Evolutionary conservation across 129 eudicot genomes (phyloP).

Genomic region (Flaveria linearis): DNA sequence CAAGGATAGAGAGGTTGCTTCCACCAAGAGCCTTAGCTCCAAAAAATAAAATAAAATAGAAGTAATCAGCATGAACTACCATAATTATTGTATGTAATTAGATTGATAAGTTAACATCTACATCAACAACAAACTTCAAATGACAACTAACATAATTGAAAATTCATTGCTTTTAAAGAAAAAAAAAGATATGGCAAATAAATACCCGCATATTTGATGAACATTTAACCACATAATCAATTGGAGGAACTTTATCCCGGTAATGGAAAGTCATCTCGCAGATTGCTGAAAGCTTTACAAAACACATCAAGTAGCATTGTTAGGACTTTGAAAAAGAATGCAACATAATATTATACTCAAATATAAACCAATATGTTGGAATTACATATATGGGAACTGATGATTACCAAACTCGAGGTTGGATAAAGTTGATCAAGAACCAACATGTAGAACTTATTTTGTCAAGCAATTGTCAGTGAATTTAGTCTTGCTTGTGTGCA

Average conservation of each 20-base stretch:
- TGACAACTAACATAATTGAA: neutral
- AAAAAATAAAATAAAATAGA: too few relatives aligned
- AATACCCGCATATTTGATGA: slow-evolving; percentile 83
- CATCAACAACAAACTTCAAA: neutral
- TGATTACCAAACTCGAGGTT: too few relatives aligned
- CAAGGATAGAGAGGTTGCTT: too few relatives aligned
- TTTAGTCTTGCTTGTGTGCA: too few relatives aligned
- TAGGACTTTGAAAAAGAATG: slow-evolving; percentile 25
- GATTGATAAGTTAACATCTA: neutral
- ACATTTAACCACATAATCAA: slow-evolving; percentile 72
- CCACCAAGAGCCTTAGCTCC: too few relatives aligned
- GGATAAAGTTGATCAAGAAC: too few relatives aligned
- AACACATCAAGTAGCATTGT: slow-evolving; percentile 29
- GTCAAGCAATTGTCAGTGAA: too few relatives aligned
- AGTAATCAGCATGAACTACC: neutral
- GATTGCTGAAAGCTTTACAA: slow-evolving; percentile 85
- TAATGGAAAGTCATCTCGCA: slow-evolving; percentile 85
- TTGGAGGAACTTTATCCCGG: slow-evolving; percentile 90
- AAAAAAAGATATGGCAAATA: neutral
- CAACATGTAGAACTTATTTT: neutral
- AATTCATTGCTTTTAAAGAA: slow-evolving; percentile 2
- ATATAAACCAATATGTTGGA: slow-evolving; percentile 10
- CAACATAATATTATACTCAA: slow-evolving; percentile 18
- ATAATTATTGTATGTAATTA: neutral
- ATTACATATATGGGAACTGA: too few relatives aligned